Base-by-base conservation (phyloP, 129 eudicot genomes). In the Centrapalus pauciflorus region DNA sequence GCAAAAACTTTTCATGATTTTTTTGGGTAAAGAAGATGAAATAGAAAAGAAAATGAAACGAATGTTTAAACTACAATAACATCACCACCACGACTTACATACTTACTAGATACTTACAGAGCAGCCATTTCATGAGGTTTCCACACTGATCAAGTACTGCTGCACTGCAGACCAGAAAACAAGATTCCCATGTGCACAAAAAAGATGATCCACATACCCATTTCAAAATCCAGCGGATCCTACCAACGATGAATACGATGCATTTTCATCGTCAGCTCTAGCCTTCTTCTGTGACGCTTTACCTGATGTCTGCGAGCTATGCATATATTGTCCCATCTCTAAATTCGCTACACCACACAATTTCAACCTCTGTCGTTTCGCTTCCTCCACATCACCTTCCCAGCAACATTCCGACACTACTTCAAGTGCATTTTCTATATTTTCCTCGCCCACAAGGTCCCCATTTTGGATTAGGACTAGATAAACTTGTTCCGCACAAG, bases 401-500 rank as follows among this genome's bases (percentile, higher is more conserved):
- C 99, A 94, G 75, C 95, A 86, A 75, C 95, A 89, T 61, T 94
- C 96, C 0, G 93, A 82, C 43, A 94, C 82, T 61, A 86, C 78
- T 67, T 84, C 96, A 58, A 87, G 72, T 43, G 97, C 95, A 72
- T 54, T 80, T 34, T 94, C 90, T 30, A 80, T 7, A 52, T 80
- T 81, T 55, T 80, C 88, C 37, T 82, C 95, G 0, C 76, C 28
- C 51, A 89, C 77, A 50, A 89, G 85, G 45, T 74, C 77, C 46
- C 74, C 93, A 16, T 94, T 94, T 80, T 89, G 93, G 68, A 86
- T 72, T 16, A 94, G 97, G 34, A 94, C 97, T 10, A 94, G 85
- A 76, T 89, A 89, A n/a, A 94, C 93, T 86, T 94, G 96, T 67
- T 94, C 99, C 19, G 99, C 96, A 68, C 90, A 75, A 69, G 84